A percentile compares a stretch with the other conserved stretches of the same genome.
Evolutionary conservation across 1,284 basidiomycete genomes (phyloP).

Genomic region (Sporisorium graminicola): DNA sequence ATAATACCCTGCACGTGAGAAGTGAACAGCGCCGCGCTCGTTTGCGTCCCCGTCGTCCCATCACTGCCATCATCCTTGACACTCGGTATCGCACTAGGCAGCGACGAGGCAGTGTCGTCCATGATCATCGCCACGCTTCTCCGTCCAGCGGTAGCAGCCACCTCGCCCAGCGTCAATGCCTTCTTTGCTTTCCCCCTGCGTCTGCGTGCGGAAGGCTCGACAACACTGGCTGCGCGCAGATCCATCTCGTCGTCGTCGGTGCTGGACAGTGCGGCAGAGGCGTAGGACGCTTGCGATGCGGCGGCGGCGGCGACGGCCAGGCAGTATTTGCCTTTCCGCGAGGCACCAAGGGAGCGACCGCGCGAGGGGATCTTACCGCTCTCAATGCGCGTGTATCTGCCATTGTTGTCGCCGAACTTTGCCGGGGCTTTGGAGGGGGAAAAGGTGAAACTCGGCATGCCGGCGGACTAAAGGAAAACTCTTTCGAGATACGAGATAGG

Average conservation of each 20-base stretch:
- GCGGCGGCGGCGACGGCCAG: conserved; percentile 34
- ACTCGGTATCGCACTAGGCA: neutral
- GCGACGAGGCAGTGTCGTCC: conserved; percentile 22
- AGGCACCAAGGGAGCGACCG: conserved; percentile 30
- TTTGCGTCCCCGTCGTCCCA: neutral
- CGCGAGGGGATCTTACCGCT: conserved; percentile 37
- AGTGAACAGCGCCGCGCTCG: conserved; percentile 28
- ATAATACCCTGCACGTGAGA: conserved; percentile 47
- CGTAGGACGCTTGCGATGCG: conserved; percentile 9
- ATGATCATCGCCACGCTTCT: conserved; percentile 46
- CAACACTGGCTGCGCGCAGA: conserved; percentile 23
- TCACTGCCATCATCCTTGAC: neutral
- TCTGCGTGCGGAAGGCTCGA: conserved; percentile 1
- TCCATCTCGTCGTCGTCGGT: conserved; percentile 11
- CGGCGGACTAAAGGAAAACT: too few species aligned
- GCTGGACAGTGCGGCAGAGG: neutral
- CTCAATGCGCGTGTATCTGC: conserved; percentile 47
- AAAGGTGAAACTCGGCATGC: conserved; percentile 35
- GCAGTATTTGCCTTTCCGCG: conserved; percentile 38
- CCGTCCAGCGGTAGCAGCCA: conserved; percentile 30
- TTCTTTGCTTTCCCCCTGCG: neutral
- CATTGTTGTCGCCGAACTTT: conserved; percentile 40
- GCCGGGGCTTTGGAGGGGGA: conserved; percentile 32
- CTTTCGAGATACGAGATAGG: too few species aligned
- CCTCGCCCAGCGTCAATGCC: conserved; percentile 22